phyloP scores from a whole-genome alignment of 768 basidiomycete genomes.

The Chalciporus piperatus region DNA sequence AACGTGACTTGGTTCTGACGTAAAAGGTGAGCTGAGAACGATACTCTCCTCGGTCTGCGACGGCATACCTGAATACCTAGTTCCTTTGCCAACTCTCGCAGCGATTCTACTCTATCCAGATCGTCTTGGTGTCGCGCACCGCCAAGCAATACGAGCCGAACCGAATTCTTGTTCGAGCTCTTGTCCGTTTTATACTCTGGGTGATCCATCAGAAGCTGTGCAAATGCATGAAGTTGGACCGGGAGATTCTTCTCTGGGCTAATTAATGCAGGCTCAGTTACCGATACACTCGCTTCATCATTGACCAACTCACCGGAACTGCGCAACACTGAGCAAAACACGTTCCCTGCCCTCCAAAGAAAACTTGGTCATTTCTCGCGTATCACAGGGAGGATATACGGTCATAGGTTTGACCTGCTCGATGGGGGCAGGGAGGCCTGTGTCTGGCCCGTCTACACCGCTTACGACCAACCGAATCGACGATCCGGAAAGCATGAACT shows the following conservation, averaged over 20 bases:
- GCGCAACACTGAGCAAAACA: constrained; percentile 83
- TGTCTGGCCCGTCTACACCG: neutral
- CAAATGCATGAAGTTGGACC: constrained; percentile 72
- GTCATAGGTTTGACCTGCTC: constrained; percentile 31
- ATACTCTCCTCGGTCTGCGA: neutral
- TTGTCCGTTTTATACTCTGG: constrained; percentile 49
- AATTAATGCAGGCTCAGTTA: constrained; percentile 25
- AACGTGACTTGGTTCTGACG: constrained; percentile 66
- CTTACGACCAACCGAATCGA: neutral
- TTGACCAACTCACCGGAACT: constrained; percentile 68
- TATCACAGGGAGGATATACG: constrained; percentile 94
- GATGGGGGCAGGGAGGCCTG: neutral
- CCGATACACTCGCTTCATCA: neutral
- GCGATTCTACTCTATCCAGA: constrained; percentile 57
- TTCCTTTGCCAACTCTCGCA: constrained; percentile 57
- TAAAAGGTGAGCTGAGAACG: constrained; percentile 2
- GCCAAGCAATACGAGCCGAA: constrained; percentile 77
- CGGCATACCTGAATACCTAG: constrained; percentile 60
- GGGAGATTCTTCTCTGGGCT: constrained; percentile 95
- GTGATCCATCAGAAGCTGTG: constrained; percentile 50
- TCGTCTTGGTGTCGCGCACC: constrained; percentile 82
- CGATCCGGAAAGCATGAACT: constrained; percentile 21
- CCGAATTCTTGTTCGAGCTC: constrained; percentile 22
- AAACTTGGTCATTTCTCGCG: constrained; percentile 61
- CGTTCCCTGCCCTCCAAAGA: constrained; percentile 52